Evolutionary conservation across 352 stramenopile species (phyloP), one percentile per base, ranked within the genome.

Genomic region (Salisapilia sapeloensis): DNA sequence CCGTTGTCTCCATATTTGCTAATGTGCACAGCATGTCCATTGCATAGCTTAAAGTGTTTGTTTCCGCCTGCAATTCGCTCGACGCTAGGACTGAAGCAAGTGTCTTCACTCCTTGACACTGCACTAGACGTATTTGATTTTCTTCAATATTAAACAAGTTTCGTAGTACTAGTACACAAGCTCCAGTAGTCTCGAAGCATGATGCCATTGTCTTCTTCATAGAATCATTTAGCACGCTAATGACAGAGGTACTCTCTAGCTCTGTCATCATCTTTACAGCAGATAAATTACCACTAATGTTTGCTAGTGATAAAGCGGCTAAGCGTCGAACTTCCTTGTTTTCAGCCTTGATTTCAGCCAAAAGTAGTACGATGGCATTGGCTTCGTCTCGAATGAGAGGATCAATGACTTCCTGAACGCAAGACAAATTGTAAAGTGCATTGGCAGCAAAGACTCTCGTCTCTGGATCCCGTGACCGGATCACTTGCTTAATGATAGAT

Each of bases 381-480:
- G 56, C 62, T 21, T 77, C 57, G 35, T 84, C 69, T 6, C 63
- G 59, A 18, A 87, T 55, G n/a, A 93, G 53, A 6, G 49, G 24
- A 11, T 76, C 60, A 7, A 45, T 38, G 18, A 69, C 44, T 14
- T 75, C 56, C 10, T 17, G 9, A 31, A 49, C 55, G 29, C 64
- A 84, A 23, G 65, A 72, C 2, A 93, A 35, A 38, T 93, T 91
- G 56, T 75, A 80, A 6, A 91, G 53, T 20, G 75, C 61, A 29
- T 89, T 85, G 24, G 76, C 72, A 1, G 65, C 71, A 44, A 87
- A 87, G 32, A 87, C 53, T 27, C 83, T 83, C 10, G 76, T 90
- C 38, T 87, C 67, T 6, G 66, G 62, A 16, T 87, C 64, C 14
- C 65, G 72, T 8, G 81, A 58, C 33, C 81, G 81, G 19, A 60